phyloP scores from a whole-genome alignment of 139 green algal species.

The Edaphochlamys debaryana region DNA sequence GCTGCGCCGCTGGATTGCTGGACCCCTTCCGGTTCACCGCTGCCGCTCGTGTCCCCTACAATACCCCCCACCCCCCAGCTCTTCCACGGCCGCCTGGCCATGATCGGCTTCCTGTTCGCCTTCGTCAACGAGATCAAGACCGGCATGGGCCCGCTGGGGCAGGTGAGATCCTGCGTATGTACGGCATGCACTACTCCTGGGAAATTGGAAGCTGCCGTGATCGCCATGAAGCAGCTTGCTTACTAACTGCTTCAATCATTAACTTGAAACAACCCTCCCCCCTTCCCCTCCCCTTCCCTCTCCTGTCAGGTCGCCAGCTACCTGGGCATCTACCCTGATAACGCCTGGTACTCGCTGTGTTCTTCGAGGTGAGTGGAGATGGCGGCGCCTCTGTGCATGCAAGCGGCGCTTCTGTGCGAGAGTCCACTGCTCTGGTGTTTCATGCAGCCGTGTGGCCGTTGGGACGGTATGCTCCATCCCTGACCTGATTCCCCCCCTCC shows the following conservation, averaged over 20 bases:
- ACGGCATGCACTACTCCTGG: no score
- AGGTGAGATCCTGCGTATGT: not conserved
- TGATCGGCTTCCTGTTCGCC: slow-evolving; percentile 30
- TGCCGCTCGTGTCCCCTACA: not conserved
- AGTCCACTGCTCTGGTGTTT: no score
- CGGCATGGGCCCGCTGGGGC: slow-evolving; percentile 16
- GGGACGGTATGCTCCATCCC: no score
- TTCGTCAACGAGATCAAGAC: slow-evolving; percentile 33
- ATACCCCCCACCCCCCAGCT: not conserved
- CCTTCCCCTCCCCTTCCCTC: not conserved
- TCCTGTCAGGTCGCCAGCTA: slow-evolving; percentile 13
- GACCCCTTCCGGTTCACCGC: not conserved
- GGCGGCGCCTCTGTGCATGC: no score
- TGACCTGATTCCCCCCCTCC: no score
- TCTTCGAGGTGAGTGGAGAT: no score
- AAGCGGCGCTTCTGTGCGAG: no score
- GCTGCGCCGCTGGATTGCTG: no score
- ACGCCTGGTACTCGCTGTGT: not conserved
- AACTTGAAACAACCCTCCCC: not conserved
- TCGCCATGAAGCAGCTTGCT: no score
- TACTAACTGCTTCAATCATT: no score
- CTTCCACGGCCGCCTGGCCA: slow-evolving; percentile 42
- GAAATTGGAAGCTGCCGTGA: no score
- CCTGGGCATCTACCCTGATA: slow-evolving; percentile 17
- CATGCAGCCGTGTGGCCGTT: no score